Conservation (phyloP, 78 protist genomes). For the Diacronema lutheri region DNA sequence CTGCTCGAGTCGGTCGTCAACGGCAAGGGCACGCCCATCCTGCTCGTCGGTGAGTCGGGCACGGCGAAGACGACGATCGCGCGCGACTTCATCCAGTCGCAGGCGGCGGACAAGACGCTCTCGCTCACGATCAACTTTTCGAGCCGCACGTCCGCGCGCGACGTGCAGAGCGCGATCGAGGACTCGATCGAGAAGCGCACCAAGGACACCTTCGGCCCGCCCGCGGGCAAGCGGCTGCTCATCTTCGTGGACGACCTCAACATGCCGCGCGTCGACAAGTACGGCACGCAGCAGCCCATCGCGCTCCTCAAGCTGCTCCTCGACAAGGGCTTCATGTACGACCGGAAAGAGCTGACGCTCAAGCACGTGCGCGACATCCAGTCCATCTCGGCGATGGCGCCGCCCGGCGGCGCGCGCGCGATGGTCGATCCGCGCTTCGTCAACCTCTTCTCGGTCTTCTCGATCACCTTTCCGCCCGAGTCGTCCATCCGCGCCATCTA, state of each 20-base stretch:
- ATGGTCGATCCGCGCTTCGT: conserved; percentile 67
- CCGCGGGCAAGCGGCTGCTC: conserved; percentile 59
- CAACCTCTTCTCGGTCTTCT: conserved; percentile 67
- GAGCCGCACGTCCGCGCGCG: conserved; percentile 59
- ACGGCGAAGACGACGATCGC: conserved; percentile 83
- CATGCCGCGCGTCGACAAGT: conserved; percentile 82
- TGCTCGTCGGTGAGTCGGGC: conserved; percentile 79
- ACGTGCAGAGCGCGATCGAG: conserved; percentile 69
- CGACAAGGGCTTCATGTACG: conserved; percentile 68
- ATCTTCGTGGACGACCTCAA: conserved; percentile 82
- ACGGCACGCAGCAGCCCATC: conserved; percentile 75
- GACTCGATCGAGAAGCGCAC: conserved; percentile 70
- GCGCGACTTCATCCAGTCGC: conserved; percentile 43
- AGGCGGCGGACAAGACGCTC: neutral
- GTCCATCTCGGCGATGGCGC: conserved; percentile 75
- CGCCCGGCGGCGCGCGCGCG: conserved; percentile 65
- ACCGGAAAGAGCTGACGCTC: conserved; percentile 50
- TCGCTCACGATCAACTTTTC: conserved; percentile 61
- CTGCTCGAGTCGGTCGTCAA: conserved; percentile 32
- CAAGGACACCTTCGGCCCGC: conserved; percentile 75
- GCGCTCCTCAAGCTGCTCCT: conserved; percentile 73
- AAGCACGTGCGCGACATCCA: conserved; percentile 52
- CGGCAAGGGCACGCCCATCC: conserved; percentile 29
- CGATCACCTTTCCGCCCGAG: conserved; percentile 24
- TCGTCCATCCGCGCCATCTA: conserved; percentile 4